Conservation (phyloP, 108 stramenopile genomes). For the Nannochloropsis gaditana region DNA sequence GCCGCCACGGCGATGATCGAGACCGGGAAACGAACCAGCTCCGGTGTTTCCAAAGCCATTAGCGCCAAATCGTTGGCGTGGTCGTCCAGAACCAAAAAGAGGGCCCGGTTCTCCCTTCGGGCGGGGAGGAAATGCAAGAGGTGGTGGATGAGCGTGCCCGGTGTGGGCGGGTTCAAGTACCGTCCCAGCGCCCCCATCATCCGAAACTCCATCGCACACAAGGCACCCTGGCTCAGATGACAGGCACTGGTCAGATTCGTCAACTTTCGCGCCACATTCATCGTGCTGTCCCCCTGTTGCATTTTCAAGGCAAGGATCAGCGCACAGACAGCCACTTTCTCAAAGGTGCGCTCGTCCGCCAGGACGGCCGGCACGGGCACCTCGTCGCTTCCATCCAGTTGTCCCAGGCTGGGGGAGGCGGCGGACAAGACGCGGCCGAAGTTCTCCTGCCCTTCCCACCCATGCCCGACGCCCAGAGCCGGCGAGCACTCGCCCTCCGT, state of each 20-base stretch:
- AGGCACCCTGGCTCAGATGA: background rate
- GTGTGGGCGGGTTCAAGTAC: background rate
- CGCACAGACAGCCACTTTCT: background rate
- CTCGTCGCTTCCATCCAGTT: background rate
- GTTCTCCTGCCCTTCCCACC: background rate
- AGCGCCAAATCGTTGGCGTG: background rate
- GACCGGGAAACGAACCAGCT: background rate
- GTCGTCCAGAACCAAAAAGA: conserved; percentile 2
- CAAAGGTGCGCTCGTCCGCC: background rate
- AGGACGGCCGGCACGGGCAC: background rate
- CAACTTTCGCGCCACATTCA: background rate
- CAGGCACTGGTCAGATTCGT: background rate
- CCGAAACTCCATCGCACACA: background rate
- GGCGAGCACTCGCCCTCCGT: background rate
- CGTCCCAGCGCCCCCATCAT: background rate
- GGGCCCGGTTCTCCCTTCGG: background rate
- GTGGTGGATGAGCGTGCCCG: background rate
- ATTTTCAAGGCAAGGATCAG: background rate
- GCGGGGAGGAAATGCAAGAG: background rate
- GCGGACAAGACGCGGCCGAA: background rate
- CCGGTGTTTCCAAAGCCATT: background rate
- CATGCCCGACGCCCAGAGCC: background rate
- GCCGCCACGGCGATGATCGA: background rate
- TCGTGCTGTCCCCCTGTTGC: background rate
- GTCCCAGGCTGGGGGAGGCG: background rate